Percentiles rank a stretch among this genome's conserved stretches.
These are phyloP conservation scores for Rubroboletus satanas DNA, from an alignment of 768 basidiomycete genomes.

Conservation along the genomic window DNA sequence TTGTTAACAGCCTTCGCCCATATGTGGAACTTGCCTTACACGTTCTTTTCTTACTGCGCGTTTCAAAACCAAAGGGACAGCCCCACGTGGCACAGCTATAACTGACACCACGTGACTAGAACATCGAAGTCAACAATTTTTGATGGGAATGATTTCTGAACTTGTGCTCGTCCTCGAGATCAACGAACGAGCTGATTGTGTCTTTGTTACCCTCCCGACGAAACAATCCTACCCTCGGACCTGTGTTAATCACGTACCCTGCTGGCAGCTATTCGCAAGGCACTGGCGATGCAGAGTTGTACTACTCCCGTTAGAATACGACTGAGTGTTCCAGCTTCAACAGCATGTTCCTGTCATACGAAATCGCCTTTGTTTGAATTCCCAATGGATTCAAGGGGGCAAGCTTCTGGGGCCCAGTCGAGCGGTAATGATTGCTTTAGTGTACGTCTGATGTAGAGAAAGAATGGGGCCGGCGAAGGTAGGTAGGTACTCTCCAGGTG, in stretches of 20 bases:
- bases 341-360: too few species aligned
- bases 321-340: too few species aligned
- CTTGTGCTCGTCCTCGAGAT: neutral
- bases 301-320: too few species aligned
- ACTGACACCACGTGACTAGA: constrained; percentile 21
- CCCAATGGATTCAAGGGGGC: too few species aligned
- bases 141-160: neutral
- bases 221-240: too few species aligned
- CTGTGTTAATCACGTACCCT: too few species aligned
- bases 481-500: constrained; percentile 15
- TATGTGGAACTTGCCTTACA: constrained; percentile 9
- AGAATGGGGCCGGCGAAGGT: constrained; percentile 65
- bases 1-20: constrained; percentile 18
- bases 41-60: neutral
- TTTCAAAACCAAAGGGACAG: neutral
- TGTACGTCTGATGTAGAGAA: constrained; percentile 32
- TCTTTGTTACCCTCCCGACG: too few species aligned
- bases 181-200: neutral
- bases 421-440: constrained; percentile 12
- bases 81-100: constrained; percentile 5
- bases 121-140: neutral
- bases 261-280: too few species aligned
- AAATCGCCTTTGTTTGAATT: too few species aligned
- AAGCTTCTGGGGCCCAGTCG: too few species aligned
- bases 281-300: too few species aligned